phyloP scores from a whole-genome alignment of 2,329 filamentous ascomycete species.

The Lachnellula suecica region DNA sequence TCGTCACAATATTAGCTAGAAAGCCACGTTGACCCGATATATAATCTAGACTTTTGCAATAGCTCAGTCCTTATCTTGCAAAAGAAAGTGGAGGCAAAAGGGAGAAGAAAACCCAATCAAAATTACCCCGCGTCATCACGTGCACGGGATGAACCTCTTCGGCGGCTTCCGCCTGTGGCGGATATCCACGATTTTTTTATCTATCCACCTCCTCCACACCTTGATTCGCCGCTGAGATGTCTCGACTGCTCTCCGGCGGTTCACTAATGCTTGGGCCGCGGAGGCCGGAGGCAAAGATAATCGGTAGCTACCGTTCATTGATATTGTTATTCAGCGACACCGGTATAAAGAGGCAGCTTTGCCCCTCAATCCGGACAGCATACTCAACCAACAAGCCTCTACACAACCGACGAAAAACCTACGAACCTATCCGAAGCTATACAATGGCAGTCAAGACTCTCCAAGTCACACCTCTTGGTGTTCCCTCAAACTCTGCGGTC shows the following conservation, averaged over 20 bases:
- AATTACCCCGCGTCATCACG: neutral
- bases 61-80: neutral
- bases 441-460: constrained; percentile 33
- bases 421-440: neutral
- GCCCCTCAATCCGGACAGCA: neutral
- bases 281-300: constrained; percentile 1
- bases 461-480: constrained; percentile 25
- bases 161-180: neutral
- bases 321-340: no score
- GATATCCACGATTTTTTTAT: constrained; percentile 1
- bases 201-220: neutral
- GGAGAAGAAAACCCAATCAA: neutral
- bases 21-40: no score
- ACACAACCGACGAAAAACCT: neutral
- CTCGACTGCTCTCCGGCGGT: neutral
- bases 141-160: neutral
- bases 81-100: neutral
- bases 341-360: constrained; percentile 2
- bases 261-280: neutral
- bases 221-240: neutral
- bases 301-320: neutral
- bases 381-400: neutral
- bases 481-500: constrained; percentile 35
- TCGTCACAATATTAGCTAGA: neutral
- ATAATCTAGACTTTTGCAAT: no score